Evolutionary conservation across 1,139 yeast genomes (phyloP), one percentile per base, ranked within the genome.

Genomic region (Protomyces inundatus): DNA sequence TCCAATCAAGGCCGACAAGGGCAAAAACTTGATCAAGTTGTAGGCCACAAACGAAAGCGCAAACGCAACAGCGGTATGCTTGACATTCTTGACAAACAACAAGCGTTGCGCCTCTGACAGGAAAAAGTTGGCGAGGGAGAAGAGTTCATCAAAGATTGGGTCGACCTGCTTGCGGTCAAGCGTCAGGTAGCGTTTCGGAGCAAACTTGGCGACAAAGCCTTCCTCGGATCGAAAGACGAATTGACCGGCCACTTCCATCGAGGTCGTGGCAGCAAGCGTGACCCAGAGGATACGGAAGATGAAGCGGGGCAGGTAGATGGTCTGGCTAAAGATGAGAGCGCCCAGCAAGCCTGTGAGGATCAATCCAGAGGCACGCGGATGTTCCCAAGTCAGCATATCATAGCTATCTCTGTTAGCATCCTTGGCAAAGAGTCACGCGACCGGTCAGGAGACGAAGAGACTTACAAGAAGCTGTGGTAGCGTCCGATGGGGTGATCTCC

Each of bases 1-100:
- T 30, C 34, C 77, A 52, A 84, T 72, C 71, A 91, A 77, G 48
- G 87, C 80, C 82, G 87, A 88, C 67, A 91, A 76, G 33, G 96
- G 83, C 74, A 91, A 80, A 82, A 85, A 80, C 51, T 89, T 84
- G 69, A 96, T 88, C 72, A 91, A 77, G 76, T 85, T 82, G 81
- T 84, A 89, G 68, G 85, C 77, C 65, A 86, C 74, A 75, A 82
- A 89, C 36, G 87, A 78, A 51, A 79, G 73, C 71, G 86, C 84
- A 63, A 91, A 90, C 58, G 90, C 86, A 75, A 84, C 85, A 73
- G 87, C 81, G 65, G 97, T 87, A 68, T 81, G 74, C 75, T 84
- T 86, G 70, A 86, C 78, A 75, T 85, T 84, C 70, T 81, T 85
- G 65, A 90, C 83, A 72, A 84, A 88, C 59, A 86, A 73, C 64